Evolutionary conservation across 495 filamentous ascomycete species (phyloP).

Genomic region (Trichocladium uniseriatum): DNA sequence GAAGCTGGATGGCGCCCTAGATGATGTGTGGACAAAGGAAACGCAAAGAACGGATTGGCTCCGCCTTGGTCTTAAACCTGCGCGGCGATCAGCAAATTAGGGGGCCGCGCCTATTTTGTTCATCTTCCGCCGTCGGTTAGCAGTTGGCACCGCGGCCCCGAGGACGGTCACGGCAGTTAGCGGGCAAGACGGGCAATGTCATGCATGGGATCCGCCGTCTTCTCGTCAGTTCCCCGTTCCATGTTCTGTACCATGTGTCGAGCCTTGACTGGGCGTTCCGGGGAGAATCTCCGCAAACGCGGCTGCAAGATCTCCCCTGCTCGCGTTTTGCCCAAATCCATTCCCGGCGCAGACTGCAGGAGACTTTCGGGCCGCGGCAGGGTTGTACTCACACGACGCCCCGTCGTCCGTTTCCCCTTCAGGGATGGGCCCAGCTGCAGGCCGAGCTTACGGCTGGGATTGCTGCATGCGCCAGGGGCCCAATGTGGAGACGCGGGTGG

Average conservation of each 20-base stretch:
- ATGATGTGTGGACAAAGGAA: not conserved
- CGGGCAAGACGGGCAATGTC: too few species aligned
- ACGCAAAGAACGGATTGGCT: not conserved
- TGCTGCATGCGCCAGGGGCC: conserved; percentile 4
- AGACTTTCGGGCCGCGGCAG: conserved; percentile 18
- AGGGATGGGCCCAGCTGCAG: conserved; percentile 20
- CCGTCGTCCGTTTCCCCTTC: conserved; percentile 10
- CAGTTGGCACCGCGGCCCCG: not conserved
- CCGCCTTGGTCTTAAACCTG: not conserved
- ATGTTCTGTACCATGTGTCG: conserved; percentile 18
- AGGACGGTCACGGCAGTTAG: too few species aligned
- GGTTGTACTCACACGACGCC: conserved; percentile 13
- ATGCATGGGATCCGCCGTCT: too few species aligned
- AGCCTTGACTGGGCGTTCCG: conserved; percentile 16
- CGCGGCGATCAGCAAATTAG: conserved; percentile 9
- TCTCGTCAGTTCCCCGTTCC: too few species aligned
- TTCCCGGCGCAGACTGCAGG: conserved; percentile 12
- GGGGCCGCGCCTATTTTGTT: conserved; percentile 2
- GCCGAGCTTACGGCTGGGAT: conserved; percentile 8
- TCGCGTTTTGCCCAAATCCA: conserved; percentile 3
- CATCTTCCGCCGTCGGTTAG: not conserved
- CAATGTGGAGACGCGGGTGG: conserved; percentile 8
- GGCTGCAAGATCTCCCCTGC: conserved; percentile 18
- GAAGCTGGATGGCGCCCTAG: not conserved
- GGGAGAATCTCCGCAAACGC: conserved; percentile 13